Base-by-base conservation (phyloP, 2,329 filamentous ascomycete genomes). In the Trichoderma koningii region DNA sequence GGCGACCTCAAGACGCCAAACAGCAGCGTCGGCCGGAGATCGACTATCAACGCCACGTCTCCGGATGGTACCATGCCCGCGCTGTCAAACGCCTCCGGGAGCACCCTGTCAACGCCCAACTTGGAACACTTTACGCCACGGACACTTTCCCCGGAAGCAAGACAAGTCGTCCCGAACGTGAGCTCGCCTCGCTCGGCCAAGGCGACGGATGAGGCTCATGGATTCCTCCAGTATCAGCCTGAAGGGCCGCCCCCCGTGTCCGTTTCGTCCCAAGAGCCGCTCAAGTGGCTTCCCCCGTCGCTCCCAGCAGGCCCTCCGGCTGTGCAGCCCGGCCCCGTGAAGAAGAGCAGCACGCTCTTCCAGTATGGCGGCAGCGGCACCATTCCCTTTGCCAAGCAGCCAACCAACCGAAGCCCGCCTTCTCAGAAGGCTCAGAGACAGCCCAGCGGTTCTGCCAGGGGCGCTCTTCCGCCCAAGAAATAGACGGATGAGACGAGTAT, bases 171-270 rank as follows among this genome's bases (percentile, higher is more conserved):
- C 44, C 67, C 72, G 9, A 69, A 71, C 5, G 69, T 69, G 23
- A 77, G 73, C 64, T 76, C 78, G 3, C 74, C 76, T 19, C 56
- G 65, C 4, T 66, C 73, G 10, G 71, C 72, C 2, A 72, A 71
- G 12, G 71, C 73, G 7, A 66, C 67, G 44, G 68, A 65, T 26
- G 71, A 74, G 48, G 51, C 63, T 3, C 56, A 68, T 2, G 79
- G 82, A 57, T 70, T 82, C 23, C 87, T 87, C 26, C 78, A 79
- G 0, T 86, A 86, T 67, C 82, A 86, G 66, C 83, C 85, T 0
- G 80, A 84, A n/a, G 85, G 84, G 0, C 81, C 83, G 1, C 66
- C 75, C 0, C 77, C 83, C 0, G 71, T 74, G 4, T 60, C 78
- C 0, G 67, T 80, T 17, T 69, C 74, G 7, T 75, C 74, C 38